phyloP scores from a whole-genome alignment of 2,329 filamentous ascomycete genomes.

The Helotiales sp. region DNA sequence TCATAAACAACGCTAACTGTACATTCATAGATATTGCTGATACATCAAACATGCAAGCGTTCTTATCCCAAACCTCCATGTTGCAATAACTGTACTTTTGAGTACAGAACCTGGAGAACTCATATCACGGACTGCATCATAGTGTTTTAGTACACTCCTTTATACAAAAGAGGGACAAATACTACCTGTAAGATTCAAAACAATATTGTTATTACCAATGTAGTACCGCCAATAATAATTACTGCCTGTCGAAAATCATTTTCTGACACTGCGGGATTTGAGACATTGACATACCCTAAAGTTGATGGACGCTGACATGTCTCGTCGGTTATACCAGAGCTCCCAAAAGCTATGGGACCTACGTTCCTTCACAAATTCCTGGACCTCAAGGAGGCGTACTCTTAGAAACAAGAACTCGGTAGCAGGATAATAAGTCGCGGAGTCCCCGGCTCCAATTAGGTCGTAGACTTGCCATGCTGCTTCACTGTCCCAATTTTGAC shows the following conservation, averaged over 20 bases:
- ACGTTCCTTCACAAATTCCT: conserved; percentile 11
- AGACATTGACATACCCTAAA: conserved; percentile 12
- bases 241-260: not conserved
- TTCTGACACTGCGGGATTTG: too few relatives aligned
- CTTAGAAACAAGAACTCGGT: conserved; percentile 22
- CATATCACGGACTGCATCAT: not conserved
- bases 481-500: conserved; percentile 2
- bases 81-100: not conserved
- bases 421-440: conserved; percentile 1
- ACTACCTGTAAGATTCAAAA: not conserved
- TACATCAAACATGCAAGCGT: too few relatives aligned
- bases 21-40: too few relatives aligned
- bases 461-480: conserved; percentile 14
- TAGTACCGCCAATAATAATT: not conserved
- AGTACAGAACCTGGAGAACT: not conserved
- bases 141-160: not conserved
- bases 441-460: conserved; percentile 15
- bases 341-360: conserved; percentile 3
- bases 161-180: not conserved
- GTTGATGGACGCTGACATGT: conserved; percentile 12
- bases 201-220: not conserved
- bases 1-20: too few relatives aligned
- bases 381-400: conserved; percentile 16
- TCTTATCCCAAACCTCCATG: too few relatives aligned
- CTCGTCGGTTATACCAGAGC: conserved; percentile 16